Percentiles rank a stretch among this genome's conserved stretches.
phyloP scores from a whole-genome alignment of 805 yeast genomes.

The Pichia deserticola region DNA sequence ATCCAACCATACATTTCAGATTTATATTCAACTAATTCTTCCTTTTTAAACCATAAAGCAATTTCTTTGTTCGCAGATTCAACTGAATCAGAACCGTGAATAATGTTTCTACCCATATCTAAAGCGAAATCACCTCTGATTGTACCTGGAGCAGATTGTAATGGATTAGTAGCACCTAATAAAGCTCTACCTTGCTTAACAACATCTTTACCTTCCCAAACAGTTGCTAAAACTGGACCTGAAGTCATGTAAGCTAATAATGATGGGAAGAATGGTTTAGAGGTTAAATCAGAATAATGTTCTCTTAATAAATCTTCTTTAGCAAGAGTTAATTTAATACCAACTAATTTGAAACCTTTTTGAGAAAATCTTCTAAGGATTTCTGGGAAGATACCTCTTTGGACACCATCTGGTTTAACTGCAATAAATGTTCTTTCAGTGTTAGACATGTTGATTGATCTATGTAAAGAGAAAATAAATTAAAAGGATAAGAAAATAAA shows the following conservation, averaged over 20 bases:
- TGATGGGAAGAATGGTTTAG: conserved; percentile 97
- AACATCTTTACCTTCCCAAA: conserved; percentile 99
- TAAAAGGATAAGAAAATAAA: neutral
- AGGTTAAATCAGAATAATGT: conserved; percentile 93
- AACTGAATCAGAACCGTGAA: conserved; percentile 99
- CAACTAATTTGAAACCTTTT: conserved; percentile 97
- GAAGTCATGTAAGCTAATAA: conserved; percentile 93
- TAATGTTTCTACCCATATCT: conserved; percentile 98
- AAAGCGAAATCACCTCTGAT: conserved; percentile 99
- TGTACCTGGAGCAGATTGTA: conserved; percentile 96
- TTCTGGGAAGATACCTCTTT: conserved; percentile 90
- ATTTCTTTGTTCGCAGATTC: conserved; percentile 97
- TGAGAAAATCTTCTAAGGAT: conserved; percentile 90
- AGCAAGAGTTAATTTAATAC: conserved; percentile 85
- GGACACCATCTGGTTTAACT: conserved; percentile 99
- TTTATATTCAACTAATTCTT: conserved; percentile 90
- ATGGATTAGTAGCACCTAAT: conserved; percentile 99
- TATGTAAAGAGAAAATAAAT: neutral
- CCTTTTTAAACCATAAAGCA: conserved; percentile 94
- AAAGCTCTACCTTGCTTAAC: conserved; percentile 97
- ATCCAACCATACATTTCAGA: conserved; percentile 81
- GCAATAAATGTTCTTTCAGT: conserved; percentile 89
- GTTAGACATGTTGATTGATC: conserved; percentile 39
- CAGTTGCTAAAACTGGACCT: conserved; percentile 98
- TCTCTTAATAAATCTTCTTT: conserved; percentile 79